Conservation (phyloP, 306 rosid species). For the Fagus crenata region DNA sequence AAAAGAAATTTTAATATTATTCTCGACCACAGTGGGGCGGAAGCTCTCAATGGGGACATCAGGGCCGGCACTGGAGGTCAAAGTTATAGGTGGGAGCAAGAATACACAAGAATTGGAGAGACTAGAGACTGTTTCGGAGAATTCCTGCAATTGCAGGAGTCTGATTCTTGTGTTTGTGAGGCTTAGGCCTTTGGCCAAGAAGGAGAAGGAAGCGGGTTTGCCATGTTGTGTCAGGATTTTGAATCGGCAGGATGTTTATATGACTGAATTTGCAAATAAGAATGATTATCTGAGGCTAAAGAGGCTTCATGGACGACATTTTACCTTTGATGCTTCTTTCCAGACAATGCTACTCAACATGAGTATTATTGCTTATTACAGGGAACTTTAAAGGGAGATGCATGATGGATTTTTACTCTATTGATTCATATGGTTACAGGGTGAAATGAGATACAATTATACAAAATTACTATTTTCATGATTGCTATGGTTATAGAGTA, state of each 20-base stretch:
- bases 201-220: conserved; percentile 71
- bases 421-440: no score
- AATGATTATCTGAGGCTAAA: conserved; percentile 81
- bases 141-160: conserved; percentile 37
- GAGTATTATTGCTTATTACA: conserved; percentile 15
- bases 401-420: no score
- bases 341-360: conserved; percentile 66
- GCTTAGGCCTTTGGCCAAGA: conserved; percentile 84
- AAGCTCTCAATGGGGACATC: conserved; percentile 57
- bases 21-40: conserved; percentile 51
- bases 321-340: conserved; percentile 83
- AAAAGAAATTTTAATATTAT: no score
- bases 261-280: conserved; percentile 75
- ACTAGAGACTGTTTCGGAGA: conserved; percentile 33
- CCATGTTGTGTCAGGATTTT: conserved; percentile 71
- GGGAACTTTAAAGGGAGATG: no score
- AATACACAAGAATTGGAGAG: conserved; percentile 43
- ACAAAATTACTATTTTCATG: no score
- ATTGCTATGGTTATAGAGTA: no score
- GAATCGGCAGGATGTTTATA: conserved; percentile 72
- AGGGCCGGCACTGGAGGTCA: conserved; percentile 17
- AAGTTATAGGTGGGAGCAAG: conserved; percentile 17
- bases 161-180: conserved; percentile 83
- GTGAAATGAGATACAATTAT: no score
- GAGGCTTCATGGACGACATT: conserved; percentile 77